Conservation (phyloP, 805 yeast species). For the Brettanomyces anomalus region DNA sequence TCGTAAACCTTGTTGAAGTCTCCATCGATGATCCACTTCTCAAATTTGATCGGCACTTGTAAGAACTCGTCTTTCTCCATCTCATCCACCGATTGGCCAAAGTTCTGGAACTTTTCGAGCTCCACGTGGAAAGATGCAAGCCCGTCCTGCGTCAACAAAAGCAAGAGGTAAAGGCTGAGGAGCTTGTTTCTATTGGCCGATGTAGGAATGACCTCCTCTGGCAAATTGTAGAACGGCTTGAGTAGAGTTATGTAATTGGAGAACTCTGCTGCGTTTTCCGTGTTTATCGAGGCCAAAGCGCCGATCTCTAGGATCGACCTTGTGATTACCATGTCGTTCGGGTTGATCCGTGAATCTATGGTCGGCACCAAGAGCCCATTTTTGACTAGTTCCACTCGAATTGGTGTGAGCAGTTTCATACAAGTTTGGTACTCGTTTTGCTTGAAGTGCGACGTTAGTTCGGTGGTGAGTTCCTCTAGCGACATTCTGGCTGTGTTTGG, state of each 20-base stretch:
- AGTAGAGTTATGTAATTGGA: slow-evolving; percentile 67
- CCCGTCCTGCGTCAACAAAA: slow-evolving; percentile 73
- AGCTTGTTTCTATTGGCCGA: slow-evolving; percentile 65
- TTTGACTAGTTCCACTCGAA: slow-evolving; percentile 73
- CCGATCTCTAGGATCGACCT: slow-evolving; percentile 84
- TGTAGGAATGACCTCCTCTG: slow-evolving; percentile 11
- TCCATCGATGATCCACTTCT: slow-evolving; percentile 94
- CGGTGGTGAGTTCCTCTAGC: slow-evolving; percentile 59
- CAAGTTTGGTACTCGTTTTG: slow-evolving; percentile 54
- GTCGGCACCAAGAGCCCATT: slow-evolving; percentile 68
- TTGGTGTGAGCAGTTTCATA: slow-evolving; percentile 51
- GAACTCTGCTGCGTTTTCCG: slow-evolving; percentile 53
- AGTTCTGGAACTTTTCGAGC: slow-evolving; percentile 59
- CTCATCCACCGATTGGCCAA: slow-evolving; percentile 30
- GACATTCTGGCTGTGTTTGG: slow-evolving; percentile 37
- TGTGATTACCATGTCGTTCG: slow-evolving; percentile 67
- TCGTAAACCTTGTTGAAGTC: slow-evolving; percentile 88
- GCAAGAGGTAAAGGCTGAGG: slow-evolving; percentile 65
- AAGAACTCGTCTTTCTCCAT: slow-evolving; percentile 64
- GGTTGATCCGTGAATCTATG: slow-evolving; percentile 29
- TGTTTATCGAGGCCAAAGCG: slow-evolving; percentile 67
- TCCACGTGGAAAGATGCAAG: slow-evolving; percentile 87
- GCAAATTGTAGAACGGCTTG: slow-evolving; percentile 60
- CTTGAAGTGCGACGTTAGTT: slow-evolving; percentile 58
- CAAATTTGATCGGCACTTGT: slow-evolving; percentile 80